phyloP scores from a whole-genome alignment of 306 rosid genomes.

The Trifolium fragiferum region DNA sequence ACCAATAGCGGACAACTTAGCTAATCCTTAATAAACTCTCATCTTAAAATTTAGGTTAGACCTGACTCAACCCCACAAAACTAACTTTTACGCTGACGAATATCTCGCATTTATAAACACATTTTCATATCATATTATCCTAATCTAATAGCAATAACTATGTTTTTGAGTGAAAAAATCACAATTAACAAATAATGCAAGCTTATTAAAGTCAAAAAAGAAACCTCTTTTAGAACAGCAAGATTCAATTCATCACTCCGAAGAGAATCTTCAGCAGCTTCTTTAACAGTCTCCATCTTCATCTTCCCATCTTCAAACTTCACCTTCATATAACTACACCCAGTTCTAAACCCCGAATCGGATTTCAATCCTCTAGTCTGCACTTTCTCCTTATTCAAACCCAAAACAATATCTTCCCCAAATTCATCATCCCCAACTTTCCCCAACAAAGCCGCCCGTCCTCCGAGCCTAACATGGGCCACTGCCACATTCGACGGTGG shows the following conservation, averaged over 20 bases:
- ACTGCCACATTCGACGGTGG: slow-evolving; percentile 85
- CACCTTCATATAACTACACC: slow-evolving; percentile 63
- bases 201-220: background rate
- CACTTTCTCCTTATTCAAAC: slow-evolving; percentile 78
- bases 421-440: slow-evolving; percentile 75
- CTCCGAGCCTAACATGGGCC: slow-evolving; percentile 88
- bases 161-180: background rate
- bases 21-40: background rate
- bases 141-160: background rate
- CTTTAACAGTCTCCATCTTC: slow-evolving; percentile 63
- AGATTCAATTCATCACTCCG: slow-evolving; percentile 68
- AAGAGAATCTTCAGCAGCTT: slow-evolving; percentile 76
- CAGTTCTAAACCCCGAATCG: slow-evolving; percentile 57
- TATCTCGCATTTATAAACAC: background rate
- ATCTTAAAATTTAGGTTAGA: background rate
- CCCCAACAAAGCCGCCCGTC: slow-evolving; percentile 88
- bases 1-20: background rate
- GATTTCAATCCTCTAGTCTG: slow-evolving; percentile 81
- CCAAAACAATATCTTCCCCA: slow-evolving; percentile 75
- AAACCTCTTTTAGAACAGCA: slow-evolving; percentile 83
- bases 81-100: background rate
- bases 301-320: slow-evolving; percentile 68
- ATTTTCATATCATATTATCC: background rate
- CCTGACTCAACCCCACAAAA: background rate
- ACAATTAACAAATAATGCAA: background rate